Evolutionary conservation across 768 basidiomycete species (phyloP), one percentile per base, ranked within the genome.

Genomic region (Suillus discolor): DNA sequence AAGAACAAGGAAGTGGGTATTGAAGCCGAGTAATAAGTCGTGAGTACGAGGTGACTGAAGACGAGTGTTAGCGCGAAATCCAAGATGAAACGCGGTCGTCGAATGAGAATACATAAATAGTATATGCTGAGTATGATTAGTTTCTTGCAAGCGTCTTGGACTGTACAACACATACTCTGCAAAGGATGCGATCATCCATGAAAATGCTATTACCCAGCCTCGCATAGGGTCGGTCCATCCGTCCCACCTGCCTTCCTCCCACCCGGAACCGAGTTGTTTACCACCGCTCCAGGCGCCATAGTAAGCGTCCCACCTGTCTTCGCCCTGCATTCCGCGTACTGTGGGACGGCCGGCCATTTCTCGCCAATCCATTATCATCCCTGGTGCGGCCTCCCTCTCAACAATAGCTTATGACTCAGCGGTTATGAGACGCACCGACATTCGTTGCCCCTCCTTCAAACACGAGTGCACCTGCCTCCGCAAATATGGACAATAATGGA

Each of bases 301-400:
- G 72, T 88, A 86, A 44, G 87, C 83, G 61, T 79, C 80, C 90
- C 90, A 93, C 54, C 85, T 79, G 51, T 87, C 85, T 62, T 85
- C 85, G 20, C 87, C 89, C 28, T 87, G 84, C 64, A 87, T 77
- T 34, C 86, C 86, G 64, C 84, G 85, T 25, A 91, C 87, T 0
- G 95, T 96, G 4, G 92, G 88, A 61, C 86, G 79, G 5, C 94
- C 92, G 1, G 96, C 92, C 87, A 99, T 90, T 77, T 98, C 93
- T 55, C 95, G 85, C 97, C 97, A 99, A 79, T 99, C 96, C 89
- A 99, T 94, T 44, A 99, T 81, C 90, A 95, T 93, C 4, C 90
- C 91, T 90, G 67, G 64, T 62, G 36, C 20, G 55, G 62, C 38
- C 55, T 66, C 61, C 63, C 60, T 55, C 23, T 44, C 62, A 45